Evolutionary conservation across 352 stramenopile species (phyloP).

Genomic region (Aphanomyces euteiches): DNA sequence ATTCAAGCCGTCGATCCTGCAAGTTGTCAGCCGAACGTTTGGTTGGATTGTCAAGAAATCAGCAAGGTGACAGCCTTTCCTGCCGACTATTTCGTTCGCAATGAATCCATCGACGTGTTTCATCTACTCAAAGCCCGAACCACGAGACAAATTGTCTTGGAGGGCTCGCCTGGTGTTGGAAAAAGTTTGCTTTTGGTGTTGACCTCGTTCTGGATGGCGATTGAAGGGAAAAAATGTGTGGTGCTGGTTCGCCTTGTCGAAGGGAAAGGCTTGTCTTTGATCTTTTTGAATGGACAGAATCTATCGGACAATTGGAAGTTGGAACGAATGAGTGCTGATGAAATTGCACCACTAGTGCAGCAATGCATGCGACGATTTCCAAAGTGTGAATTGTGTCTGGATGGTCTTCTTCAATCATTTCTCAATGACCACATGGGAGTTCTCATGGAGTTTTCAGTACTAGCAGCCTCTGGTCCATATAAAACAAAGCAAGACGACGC

Average conservation of each 20-base stretch:
- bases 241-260: background rate
- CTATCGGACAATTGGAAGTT: background rate
- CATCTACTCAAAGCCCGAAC: background rate
- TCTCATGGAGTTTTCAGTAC: background rate
- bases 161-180: background rate
- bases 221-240: background rate
- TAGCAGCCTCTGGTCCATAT: background rate
- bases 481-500: background rate
- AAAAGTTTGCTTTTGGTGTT: conserved; percentile 4
- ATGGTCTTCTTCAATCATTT: background rate
- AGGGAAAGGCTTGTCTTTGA: background rate
- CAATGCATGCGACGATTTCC: background rate
- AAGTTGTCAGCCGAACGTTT: background rate
- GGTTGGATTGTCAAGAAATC: background rate
- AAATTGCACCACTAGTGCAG: background rate
- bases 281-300: background rate
- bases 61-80: background rate
- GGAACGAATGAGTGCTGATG: background rate
- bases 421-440: background rate
- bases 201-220: background rate
- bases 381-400: background rate
- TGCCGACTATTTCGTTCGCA: background rate
- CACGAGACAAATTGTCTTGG: background rate
- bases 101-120: background rate
- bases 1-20: background rate